Percentiles rank a stretch among this genome's conserved stretches.
Conservation (phyloP, 1,139 yeast genomes). For the Candida smagusa region DNA sequence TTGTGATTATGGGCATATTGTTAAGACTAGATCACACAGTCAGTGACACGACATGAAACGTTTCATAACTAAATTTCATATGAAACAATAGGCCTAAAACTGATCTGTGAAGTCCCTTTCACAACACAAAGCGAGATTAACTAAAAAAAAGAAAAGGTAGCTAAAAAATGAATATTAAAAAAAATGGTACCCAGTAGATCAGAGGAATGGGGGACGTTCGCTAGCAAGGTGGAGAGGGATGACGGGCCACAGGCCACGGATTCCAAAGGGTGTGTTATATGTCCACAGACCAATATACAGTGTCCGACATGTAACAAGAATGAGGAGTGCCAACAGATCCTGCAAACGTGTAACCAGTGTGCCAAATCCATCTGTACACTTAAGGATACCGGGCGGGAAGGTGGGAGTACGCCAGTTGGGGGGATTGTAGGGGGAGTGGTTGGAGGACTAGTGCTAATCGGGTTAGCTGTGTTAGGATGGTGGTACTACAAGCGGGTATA, state of each 20-base stretch:
- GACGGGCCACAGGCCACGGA: conserved; percentile 12
- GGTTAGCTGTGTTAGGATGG: conserved; percentile 27
- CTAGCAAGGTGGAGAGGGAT: conserved; percentile 2
- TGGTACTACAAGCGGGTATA: conserved; percentile 27
- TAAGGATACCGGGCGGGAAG: conserved; percentile 6
- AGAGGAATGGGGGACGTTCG: conserved; percentile 1
- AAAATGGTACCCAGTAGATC: not conserved
- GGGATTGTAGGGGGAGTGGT: conserved; percentile 66
- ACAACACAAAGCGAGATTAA: not conserved
- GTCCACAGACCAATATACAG: conserved; percentile 33
- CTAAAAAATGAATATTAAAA: not conserved
- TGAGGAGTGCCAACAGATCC: conserved; percentile 49
- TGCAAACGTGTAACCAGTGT: conserved; percentile 57
- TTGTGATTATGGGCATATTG: too few species aligned
- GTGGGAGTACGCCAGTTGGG: conserved; percentile 33
- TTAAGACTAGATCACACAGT: not conserved
- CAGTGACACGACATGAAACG: conserved; percentile 1
- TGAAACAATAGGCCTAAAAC: conserved; percentile 1
- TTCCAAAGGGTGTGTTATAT: conserved; percentile 46
- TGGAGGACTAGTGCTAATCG: conserved; percentile 41
- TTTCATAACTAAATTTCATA: conserved; percentile 1
- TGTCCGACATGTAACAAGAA: conserved; percentile 58
- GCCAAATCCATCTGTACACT: conserved; percentile 52
- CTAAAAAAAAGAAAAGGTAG: not conserved
- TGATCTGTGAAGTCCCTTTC: not conserved